Percentiles rank a stretch among this genome's conserved stretches.
phyloP scores from a whole-genome alignment of 1,284 basidiomycete species.

The Baeospora myosura region DNA sequence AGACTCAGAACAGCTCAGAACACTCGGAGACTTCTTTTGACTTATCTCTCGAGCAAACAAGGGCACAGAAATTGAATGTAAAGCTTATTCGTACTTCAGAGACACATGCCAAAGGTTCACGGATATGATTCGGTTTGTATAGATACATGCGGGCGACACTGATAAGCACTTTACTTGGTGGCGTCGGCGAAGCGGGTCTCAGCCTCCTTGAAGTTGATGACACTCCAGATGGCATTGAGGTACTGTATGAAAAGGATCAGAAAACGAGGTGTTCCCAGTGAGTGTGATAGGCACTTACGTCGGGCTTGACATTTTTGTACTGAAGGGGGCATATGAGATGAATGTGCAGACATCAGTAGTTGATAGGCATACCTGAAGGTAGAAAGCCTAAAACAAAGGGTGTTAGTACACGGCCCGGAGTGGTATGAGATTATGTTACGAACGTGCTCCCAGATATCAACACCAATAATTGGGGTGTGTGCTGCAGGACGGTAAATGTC shows the following conservation, averaged over 20 bases:
- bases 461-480: constrained; percentile 87
- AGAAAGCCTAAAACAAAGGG: constrained; percentile 50
- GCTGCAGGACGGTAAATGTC: constrained; percentile 29
- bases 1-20: not conserved
- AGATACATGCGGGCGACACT: not conserved
- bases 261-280: constrained; percentile 4
- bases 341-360: constrained; percentile 1
- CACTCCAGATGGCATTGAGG: constrained; percentile 86
- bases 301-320: constrained; percentile 88
- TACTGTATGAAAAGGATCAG: constrained; percentile 43
- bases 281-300: constrained; percentile 47
- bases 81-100: too few relatives aligned
- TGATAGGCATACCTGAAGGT: constrained; percentile 50
- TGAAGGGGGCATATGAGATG: constrained; percentile 45
- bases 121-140: not conserved
- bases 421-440: constrained; percentile 21
- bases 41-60: not conserved
- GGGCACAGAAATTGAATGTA: not conserved
- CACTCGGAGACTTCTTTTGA: not conserved
- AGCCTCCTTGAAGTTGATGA: constrained; percentile 89
- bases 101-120: too few relatives aligned
- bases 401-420: too few relatives aligned
- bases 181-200: constrained; percentile 65
- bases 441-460: constrained; percentile 96
- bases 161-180: constrained; percentile 8